These are phyloP conservation scores for Pestalotiopsis sp. DNA, from an alignment of 2,329 filamentous ascomycete species.

Conservation along the genomic window DNA sequence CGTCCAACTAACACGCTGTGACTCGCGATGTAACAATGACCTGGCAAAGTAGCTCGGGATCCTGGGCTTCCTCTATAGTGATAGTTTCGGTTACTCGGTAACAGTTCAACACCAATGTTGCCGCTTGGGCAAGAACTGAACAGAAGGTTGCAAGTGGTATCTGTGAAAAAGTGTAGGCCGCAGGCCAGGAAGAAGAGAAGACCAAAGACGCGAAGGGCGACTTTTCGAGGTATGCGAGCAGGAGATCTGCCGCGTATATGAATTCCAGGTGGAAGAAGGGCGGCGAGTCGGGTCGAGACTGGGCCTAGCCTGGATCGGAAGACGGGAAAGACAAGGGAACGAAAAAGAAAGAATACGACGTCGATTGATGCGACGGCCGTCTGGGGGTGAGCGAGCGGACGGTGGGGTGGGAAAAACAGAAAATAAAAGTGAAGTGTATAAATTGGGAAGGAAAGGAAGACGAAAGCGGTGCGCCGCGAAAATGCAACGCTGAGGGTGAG, in stretches of 20 bases:
- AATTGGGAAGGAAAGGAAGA: conserved; percentile 1
- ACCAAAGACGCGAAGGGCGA: neutral
- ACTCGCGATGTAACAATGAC: neutral
- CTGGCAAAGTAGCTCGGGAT: neutral
- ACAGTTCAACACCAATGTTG: neutral
- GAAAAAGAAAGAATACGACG: neutral
- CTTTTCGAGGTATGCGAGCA: neutral
- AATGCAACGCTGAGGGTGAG: neutral
- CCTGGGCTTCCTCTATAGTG: neutral
- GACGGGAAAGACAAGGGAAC: neutral
- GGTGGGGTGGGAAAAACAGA: neutral
- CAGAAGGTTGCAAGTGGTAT: neutral
- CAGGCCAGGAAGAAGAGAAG: conserved; percentile 7
- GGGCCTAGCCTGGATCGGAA: neutral
- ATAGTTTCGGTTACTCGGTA: neutral
- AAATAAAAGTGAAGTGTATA: neutral
- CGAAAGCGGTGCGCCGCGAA: neutral
- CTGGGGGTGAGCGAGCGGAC: neutral
- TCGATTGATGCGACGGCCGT: neutral
- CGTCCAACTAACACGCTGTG: neutral
- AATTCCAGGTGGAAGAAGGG: neutral
- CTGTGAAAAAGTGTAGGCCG: neutral
- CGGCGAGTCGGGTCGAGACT: neutral
- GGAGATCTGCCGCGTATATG: neutral
- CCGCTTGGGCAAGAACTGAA: neutral